Conservation (phyloP, 345 rosid genomes). For the Pelargonium nanum region DNA sequence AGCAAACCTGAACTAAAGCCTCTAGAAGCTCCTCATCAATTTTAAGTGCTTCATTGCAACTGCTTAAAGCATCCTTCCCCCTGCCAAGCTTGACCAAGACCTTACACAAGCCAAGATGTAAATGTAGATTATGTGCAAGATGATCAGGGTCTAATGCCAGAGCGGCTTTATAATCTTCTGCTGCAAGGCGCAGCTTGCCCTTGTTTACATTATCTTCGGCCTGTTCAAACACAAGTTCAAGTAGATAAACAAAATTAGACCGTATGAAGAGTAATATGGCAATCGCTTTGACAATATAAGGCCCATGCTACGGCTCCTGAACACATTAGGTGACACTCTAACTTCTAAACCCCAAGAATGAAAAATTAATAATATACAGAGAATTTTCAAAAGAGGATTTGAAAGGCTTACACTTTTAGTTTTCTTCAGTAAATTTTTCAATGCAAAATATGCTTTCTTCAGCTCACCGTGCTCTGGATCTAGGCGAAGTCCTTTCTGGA, state of each 20-base stretch:
- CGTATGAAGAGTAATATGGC: not conserved
- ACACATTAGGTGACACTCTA: no score
- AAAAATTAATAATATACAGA: conserved; percentile 6
- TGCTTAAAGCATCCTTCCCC: conserved; percentile 80
- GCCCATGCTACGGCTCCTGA: not conserved
- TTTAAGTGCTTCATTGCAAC: conserved; percentile 74
- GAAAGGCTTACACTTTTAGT: conserved; percentile 68
- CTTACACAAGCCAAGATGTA: conserved; percentile 88
- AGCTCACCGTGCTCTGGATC: conserved; percentile 94
- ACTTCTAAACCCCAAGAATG: not conserved
- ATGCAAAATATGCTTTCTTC: conserved; percentile 91
- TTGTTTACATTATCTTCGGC: conserved; percentile 86
- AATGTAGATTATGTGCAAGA: conserved; percentile 74
- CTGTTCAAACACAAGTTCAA: conserved; percentile 28
- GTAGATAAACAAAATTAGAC: not conserved
- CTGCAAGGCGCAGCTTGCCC: conserved; percentile 87
- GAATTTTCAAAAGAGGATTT: conserved; percentile 4
- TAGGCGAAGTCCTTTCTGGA: conserved; percentile 88
- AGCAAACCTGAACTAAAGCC: conserved; percentile 78
- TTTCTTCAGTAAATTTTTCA: conserved; percentile 90
- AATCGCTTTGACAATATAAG: conserved; percentile 1
- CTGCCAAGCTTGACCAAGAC: conserved; percentile 88
- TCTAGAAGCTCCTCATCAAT: conserved; percentile 75
- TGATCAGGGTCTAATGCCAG: conserved; percentile 83
- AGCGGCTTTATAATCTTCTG: conserved; percentile 77